These are phyloP conservation scores for Naganishia cerealis DNA, from an alignment of 1,284 basidiomycete species.

Conservation along the genomic window DNA sequence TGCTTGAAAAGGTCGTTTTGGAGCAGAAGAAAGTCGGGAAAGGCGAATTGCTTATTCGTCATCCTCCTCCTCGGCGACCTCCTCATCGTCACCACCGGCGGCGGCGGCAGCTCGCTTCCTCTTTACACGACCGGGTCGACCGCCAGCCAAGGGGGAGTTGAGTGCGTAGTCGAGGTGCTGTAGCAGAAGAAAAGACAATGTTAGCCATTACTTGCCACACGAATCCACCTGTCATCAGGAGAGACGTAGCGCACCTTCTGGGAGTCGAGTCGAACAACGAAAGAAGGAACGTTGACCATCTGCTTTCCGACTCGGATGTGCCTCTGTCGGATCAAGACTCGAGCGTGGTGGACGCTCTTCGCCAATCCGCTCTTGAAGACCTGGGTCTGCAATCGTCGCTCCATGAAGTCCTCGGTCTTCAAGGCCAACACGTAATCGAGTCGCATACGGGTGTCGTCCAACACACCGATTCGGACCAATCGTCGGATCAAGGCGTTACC, in stretches of 20 bases:
- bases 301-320: conserved; percentile 88
- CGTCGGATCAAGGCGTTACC: conserved; percentile 96
- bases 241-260: conserved; percentile 64
- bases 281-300: conserved; percentile 98
- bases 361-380: conserved; percentile 94
- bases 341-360: conserved; percentile 98
- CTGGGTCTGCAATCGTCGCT: conserved; percentile 97
- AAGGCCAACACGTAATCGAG: conserved; percentile 99
- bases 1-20: neutral
- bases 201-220: neutral
- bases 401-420: conserved; percentile 99
- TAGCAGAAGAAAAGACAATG: conserved; percentile 41
- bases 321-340: conserved; percentile 94
- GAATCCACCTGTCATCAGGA: conserved; percentile 4
- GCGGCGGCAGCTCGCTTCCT: conserved; percentile 94
- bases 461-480: conserved; percentile 98
- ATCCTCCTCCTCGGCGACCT: conserved; percentile 88
- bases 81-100: conserved; percentile 85
- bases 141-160: conserved; percentile 96
- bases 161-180: conserved; percentile 97
- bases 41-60: conserved; percentile 52
- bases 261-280: conserved; percentile 94
- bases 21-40: neutral
- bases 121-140: conserved; percentile 96
- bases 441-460: conserved; percentile 98